These are phyloP conservation scores for Pyricularia sp. DNA, from an alignment of 2,329 filamentous ascomycete genomes.

Conservation along the genomic window DNA sequence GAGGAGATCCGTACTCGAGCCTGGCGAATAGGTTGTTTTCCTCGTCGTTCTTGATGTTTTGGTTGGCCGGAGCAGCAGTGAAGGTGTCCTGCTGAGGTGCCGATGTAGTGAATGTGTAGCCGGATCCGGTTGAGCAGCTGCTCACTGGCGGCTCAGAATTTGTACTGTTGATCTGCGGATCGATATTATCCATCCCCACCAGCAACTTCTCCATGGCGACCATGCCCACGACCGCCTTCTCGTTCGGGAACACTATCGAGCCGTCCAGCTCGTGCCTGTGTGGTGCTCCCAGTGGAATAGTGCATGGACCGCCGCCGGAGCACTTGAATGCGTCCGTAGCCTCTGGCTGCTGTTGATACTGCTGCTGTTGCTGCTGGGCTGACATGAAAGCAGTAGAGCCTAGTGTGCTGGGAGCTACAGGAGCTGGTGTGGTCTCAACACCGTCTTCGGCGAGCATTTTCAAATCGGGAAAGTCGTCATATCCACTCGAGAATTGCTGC, in stretches of 20 bases:
- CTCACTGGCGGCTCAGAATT: not conserved
- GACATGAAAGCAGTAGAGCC: not conserved
- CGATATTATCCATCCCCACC: not conserved
- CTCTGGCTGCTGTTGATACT: not conserved
- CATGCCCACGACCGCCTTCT: not conserved
- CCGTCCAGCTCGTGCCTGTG: not conserved
- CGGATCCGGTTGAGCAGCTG: not conserved
- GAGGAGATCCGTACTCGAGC: not conserved
- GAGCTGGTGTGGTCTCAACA: not conserved
- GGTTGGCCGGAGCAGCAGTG: not conserved
- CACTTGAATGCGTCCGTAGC: not conserved
- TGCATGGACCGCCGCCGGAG: not conserved
- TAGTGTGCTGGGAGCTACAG: not conserved
- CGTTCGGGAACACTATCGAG: not conserved
- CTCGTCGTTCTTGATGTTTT: not conserved
- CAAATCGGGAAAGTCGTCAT: not conserved
- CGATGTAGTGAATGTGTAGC: not conserved
- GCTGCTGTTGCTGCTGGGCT: not conserved
- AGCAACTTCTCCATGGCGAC: not conserved
- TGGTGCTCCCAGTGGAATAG: not conserved
- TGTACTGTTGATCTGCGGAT: not conserved
- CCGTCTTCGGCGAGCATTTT: not conserved
- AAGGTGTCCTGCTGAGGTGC: not conserved
- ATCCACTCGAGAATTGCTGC: not conserved
- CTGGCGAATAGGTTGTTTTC: not conserved